phyloP scores from a whole-genome alignment of 1,139 yeast species.

The Zygosaccharomyces pseudobailii region DNA sequence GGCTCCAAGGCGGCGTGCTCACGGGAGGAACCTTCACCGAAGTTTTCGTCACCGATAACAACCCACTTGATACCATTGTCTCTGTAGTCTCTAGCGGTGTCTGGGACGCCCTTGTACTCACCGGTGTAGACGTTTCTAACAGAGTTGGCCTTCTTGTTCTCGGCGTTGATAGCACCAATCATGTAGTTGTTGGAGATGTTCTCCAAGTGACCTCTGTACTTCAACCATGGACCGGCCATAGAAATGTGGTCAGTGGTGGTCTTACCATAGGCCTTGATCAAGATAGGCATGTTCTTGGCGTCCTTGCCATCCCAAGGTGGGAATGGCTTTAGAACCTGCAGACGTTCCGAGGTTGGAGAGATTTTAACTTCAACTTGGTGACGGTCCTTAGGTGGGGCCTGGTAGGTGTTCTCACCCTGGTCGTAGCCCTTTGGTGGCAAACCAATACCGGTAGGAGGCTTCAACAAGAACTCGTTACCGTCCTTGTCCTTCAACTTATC shows the following conservation, averaged over 20 bases:
- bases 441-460: constrained; percentile 89
- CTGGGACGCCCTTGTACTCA: constrained; percentile 92
- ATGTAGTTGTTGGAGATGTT: constrained; percentile 98
- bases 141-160: constrained; percentile 91
- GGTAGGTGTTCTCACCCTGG: constrained; percentile 93
- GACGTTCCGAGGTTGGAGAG: constrained; percentile 81
- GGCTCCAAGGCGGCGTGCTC: constrained; percentile 99
- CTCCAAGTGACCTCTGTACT: constrained; percentile 99
- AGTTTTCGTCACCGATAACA: constrained; percentile 97
- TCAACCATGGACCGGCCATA: constrained; percentile 99
- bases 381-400: constrained; percentile 95
- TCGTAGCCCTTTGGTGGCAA: constrained; percentile 92
- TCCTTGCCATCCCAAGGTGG: constrained; percentile 96
- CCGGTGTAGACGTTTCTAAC: constrained; percentile 90
- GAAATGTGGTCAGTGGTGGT: constrained; percentile 99
- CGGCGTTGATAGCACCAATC: constrained; percentile 99
- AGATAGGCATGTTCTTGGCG: constrained; percentile 81
- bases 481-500: constrained; percentile 90
- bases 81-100: constrained; percentile 92
- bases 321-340: constrained; percentile 89
- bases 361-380: constrained; percentile 66
- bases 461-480: constrained; percentile 92
- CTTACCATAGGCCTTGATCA: constrained; percentile 95
- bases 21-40: constrained; percentile 99
- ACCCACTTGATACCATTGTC: constrained; percentile 92